Conservation (phyloP, 768 basidiomycete genomes). For the Kwoniella botswanensis region DNA sequence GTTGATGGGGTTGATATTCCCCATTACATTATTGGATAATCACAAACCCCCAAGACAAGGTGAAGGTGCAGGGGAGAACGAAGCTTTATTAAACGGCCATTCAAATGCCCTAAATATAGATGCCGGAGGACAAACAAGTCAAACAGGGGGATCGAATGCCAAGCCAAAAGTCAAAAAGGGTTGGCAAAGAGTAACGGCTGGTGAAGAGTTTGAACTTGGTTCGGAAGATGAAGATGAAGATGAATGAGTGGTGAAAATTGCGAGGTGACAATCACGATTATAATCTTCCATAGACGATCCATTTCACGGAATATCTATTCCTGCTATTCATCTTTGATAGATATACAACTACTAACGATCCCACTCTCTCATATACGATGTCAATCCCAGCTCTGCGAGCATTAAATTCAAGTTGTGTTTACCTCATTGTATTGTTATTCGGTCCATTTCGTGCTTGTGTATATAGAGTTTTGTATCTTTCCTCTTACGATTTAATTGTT, state of each 20-base stretch:
- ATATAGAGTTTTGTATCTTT: no score
- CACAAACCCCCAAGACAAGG: neutral
- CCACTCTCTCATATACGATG: no score
- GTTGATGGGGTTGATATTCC: conserved; percentile 45
- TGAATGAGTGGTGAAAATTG: neutral
- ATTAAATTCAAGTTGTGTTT: no score
- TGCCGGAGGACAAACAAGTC: no score
- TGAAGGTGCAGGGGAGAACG: conserved; percentile 13
- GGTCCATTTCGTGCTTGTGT: no score
- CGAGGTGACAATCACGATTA: neutral
- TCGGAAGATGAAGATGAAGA: conserved; percentile 39
- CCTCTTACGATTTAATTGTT: no score
- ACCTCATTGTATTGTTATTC: no score
- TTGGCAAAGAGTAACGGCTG: conserved; percentile 48
- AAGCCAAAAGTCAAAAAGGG: conserved; percentile 9
- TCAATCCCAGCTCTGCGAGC: no score
- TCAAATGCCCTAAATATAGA: neutral
- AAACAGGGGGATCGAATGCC: neutral
- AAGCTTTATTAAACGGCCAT: neutral
- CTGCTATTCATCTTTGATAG: no score
- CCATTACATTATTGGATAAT: conserved; percentile 31
- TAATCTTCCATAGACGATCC: no score
- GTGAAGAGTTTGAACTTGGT: conserved; percentile 51
- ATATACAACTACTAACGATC: no score
- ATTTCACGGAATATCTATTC: no score